Evolutionary conservation across 805 yeast genomes (phyloP), one percentile per base, ranked within the genome.

Genomic region (Helenozyma baotianmanensis): DNA sequence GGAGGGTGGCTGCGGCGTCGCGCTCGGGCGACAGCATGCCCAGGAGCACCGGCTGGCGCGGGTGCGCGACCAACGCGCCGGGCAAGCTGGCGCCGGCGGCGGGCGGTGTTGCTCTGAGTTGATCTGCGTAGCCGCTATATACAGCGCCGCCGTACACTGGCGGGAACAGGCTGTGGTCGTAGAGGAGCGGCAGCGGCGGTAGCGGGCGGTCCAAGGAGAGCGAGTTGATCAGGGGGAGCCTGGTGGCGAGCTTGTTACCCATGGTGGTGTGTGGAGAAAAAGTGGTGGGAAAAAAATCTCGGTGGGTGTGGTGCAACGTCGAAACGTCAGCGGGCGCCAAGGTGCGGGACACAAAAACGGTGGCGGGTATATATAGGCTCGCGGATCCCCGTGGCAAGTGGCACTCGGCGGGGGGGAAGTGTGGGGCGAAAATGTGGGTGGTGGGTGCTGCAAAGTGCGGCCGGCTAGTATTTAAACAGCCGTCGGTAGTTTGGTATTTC

Each of bases 161-260:
- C 7, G 19, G 19, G 22, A 21, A 14, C 29, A 19, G 16, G 35
- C 15, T 19, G 23, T 15, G 23, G 17, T 19, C 21, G 27, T 21
- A 18, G 24, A 10, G 18, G 16, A 15, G 27, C 21, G 16, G 30
- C 11, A 36, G 37, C 16, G 23, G 37, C 35, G 44, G 52, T 21
- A 44, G 40, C 7, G 60, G 60, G 37, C 60, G 45, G 27, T 62
- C 64, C 51, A 62, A 54, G 32, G 50, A 47, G 27, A 62, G 58
- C 27, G 60, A 50, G 34, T 53, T 60, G 31, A 62, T 60, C 14
- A 65, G 52, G 14, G 69, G 70, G 18, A 62, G 52, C 28, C 51
- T 43, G 36, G 38, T 41, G 14, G 40, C 47, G 12, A 40, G 27
- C 16, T 40, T 39, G 21, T 36, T 30, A 14, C 41, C 31, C 45